Conservation (phyloP, 2,329 filamentous ascomycete species). For the Chaetomium globosum region DNA sequence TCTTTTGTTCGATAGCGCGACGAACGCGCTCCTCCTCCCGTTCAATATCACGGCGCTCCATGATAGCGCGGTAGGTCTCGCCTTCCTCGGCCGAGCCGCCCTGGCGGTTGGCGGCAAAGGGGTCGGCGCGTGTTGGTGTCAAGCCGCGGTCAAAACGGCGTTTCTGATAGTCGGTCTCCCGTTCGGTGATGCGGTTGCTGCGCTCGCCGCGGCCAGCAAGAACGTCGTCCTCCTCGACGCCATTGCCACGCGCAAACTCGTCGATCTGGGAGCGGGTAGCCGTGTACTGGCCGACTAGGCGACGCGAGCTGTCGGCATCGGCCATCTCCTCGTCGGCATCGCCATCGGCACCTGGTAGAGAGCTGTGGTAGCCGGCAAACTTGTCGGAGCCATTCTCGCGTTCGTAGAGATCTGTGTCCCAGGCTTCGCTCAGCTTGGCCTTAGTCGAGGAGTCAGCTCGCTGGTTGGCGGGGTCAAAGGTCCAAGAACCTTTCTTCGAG, state of each 20-base stretch:
- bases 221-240: slow-evolving; percentile 89
- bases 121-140: slow-evolving; percentile 82
- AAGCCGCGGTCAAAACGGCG: slow-evolving; percentile 86
- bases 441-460: slow-evolving; percentile 83
- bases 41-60: slow-evolving; percentile 88
- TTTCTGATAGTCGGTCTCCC: slow-evolving; percentile 97
- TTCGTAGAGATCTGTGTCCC: slow-evolving; percentile 87
- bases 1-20: slow-evolving; percentile 76
- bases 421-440: slow-evolving; percentile 84
- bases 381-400: slow-evolving; percentile 71
- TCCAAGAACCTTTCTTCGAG: slow-evolving; percentile 78
- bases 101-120: slow-evolving; percentile 76
- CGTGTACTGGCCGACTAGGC: slow-evolving; percentile 93
- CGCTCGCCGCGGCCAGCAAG: slow-evolving; percentile 81
- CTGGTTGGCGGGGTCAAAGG: slow-evolving; percentile 77
- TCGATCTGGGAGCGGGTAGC: slow-evolving; percentile 89
- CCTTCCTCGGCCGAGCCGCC: slow-evolving; percentile 69
- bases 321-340: slow-evolving; percentile 80
- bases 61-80: slow-evolving; percentile 83
- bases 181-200: slow-evolving; percentile 84
- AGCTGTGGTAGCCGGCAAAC: slow-evolving; percentile 88
- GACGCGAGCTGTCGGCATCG: slow-evolving; percentile 70
- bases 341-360: slow-evolving; percentile 76
- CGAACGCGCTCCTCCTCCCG: slow-evolving; percentile 88
- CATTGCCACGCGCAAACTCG: slow-evolving; percentile 83